phyloP scores from a whole-genome alignment of 495 filamentous ascomycete genomes.

The Poronia punctata region DNA sequence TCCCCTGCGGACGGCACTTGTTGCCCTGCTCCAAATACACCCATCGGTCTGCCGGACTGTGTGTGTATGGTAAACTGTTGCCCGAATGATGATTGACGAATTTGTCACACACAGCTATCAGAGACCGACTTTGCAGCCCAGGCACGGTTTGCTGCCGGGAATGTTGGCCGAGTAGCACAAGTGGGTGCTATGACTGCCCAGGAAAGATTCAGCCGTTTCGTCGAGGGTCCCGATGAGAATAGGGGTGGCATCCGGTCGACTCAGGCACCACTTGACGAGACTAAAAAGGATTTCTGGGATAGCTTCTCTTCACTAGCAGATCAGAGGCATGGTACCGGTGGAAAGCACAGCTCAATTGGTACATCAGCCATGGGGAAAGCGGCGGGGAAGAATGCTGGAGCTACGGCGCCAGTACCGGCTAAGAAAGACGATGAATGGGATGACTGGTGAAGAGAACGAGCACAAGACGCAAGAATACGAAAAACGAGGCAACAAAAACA shows the following conservation, averaged over 20 bases:
- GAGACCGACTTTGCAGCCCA: slow-evolving; percentile 85
- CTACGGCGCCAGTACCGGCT: slow-evolving; percentile 12
- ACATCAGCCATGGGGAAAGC: slow-evolving; percentile 64
- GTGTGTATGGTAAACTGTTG: neutral
- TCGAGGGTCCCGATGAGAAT: slow-evolving; percentile 49
- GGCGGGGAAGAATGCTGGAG: slow-evolving; percentile 21
- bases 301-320: slow-evolving; percentile 52
- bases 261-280: slow-evolving; percentile 43
- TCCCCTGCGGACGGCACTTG: too few species aligned
- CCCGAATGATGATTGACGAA: neutral
- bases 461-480: neutral
- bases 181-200: slow-evolving; percentile 61
- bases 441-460: slow-evolving; percentile 46
- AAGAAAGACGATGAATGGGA: slow-evolving; percentile 56
- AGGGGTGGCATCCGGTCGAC: slow-evolving; percentile 15
- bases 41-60: too few species aligned
- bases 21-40: too few species aligned
- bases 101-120: slow-evolving; percentile 47
- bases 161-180: slow-evolving; percentile 54
- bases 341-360: slow-evolving; percentile 50
- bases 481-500: neutral
- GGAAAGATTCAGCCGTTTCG: slow-evolving; percentile 73
- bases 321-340: slow-evolving; percentile 29
- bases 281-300: slow-evolving; percentile 89
- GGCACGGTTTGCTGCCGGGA: slow-evolving; percentile 62